Evolutionary conservation across 306 rosid species (phyloP).

Genomic region (Clitoria ternatea): DNA sequence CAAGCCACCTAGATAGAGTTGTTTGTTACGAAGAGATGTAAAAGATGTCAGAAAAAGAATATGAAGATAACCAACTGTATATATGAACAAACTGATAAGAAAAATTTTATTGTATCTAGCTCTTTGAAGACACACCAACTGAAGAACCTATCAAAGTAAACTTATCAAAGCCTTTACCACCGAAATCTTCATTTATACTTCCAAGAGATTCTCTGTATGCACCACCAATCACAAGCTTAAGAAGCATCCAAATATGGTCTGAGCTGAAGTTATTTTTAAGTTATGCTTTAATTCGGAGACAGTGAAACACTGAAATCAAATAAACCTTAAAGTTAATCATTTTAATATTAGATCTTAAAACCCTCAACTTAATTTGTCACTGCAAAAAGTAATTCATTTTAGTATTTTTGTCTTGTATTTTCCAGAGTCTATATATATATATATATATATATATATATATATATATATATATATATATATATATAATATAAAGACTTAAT

Average conservation of each 20-base stretch:
- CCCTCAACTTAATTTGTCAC: too few relatives aligned
- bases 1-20: background rate
- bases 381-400: too few relatives aligned
- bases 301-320: too few relatives aligned
- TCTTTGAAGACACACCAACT: background rate
- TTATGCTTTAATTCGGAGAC: background rate
- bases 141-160: background rate
- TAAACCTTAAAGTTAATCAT: too few relatives aligned
- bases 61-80: constrained; percentile 18
- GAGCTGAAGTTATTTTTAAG: background rate
- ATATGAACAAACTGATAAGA: constrained; percentile 18
- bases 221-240: background rate
- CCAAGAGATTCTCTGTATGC: background rate
- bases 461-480: too few relatives aligned
- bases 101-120: constrained; percentile 10
- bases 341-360: too few relatives aligned
- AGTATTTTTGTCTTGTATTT: too few relatives aligned
- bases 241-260: background rate
- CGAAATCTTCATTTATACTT: constrained; percentile 7
- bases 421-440: too few relatives aligned
- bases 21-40: background rate
- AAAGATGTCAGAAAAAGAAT: constrained; percentile 4
- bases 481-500: too few relatives aligned
- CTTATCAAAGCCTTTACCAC: constrained; percentile 10
- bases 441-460: too few relatives aligned